Evolutionary conservation across 495 filamentous ascomycete species (phyloP).

Genomic region (Penicillium paxilli): DNA sequence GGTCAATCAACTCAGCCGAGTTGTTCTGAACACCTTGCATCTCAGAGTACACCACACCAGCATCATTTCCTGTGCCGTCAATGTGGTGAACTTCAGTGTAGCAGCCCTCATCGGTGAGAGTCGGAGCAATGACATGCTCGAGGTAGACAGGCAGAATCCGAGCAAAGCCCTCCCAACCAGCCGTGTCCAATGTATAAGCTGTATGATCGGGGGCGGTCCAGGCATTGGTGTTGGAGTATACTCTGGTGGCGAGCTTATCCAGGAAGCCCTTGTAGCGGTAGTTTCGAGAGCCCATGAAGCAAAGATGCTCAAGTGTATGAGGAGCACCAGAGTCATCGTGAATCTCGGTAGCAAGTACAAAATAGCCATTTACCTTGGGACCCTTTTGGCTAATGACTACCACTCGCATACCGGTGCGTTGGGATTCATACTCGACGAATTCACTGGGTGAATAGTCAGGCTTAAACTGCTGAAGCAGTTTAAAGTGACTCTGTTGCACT

Average conservation of each 20-base stretch:
- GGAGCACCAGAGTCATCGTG: conserved; percentile 95
- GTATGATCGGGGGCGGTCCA: conserved; percentile 95
- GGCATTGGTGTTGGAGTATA: conserved; percentile 93
- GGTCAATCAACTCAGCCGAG: conserved; percentile 78
- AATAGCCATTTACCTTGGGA: conserved; percentile 91
- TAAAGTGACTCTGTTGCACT: conserved; percentile 60
- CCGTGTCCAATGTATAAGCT: conserved; percentile 92
- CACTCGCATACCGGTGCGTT: conserved; percentile 89
- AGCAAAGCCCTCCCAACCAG: conserved; percentile 95
- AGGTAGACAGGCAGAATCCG: conserved; percentile 94
- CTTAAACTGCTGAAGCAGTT: conserved; percentile 78
- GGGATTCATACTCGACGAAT: conserved; percentile 85
- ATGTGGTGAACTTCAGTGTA: conserved; percentile 97
- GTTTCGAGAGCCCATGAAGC: conserved; percentile 96
- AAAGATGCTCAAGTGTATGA: conserved; percentile 93
- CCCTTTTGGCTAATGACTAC: conserved; percentile 89
- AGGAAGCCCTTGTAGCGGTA: conserved; percentile 93
- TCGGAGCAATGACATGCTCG: conserved; percentile 90
- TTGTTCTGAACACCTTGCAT: conserved; percentile 96
- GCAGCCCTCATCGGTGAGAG: conserved; percentile 87
- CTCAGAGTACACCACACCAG: conserved; percentile 97
- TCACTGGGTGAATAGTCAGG: conserved; percentile 83
- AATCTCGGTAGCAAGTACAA: conserved; percentile 95
- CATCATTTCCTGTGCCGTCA: conserved; percentile 89
- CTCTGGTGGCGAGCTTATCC: conserved; percentile 88